Conservation (phyloP, 106 monocot species). For the Phalaenopsis aphrodite region DNA sequence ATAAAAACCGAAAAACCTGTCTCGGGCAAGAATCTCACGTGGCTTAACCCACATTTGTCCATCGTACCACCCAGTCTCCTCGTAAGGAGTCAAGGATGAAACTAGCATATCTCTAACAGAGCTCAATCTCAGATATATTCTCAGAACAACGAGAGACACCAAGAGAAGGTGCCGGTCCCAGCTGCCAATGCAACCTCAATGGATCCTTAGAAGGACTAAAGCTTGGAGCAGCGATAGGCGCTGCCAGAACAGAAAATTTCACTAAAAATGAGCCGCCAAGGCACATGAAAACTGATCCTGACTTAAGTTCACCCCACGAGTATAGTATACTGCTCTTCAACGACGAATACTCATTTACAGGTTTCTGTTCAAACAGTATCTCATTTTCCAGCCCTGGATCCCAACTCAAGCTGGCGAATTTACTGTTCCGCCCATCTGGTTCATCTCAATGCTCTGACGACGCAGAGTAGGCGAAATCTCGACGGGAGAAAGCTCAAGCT, state of each 20-base stretch:
- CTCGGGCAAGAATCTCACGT: slow-evolving; percentile 88
- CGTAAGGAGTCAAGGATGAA: slow-evolving; percentile 85
- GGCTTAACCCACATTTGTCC: slow-evolving; percentile 98
- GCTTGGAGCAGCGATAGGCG: slow-evolving; percentile 85
- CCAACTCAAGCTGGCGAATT: slow-evolving; percentile 47
- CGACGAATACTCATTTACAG: slow-evolving; percentile 85
- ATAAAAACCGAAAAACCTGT: slow-evolving; percentile 78
- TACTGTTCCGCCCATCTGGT: slow-evolving; percentile 28
- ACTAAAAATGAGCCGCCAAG: slow-evolving; percentile 62
- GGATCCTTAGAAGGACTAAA: slow-evolving; percentile 89
- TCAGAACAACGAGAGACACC: slow-evolving; percentile 61
- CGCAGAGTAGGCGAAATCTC: slow-evolving; percentile 10
- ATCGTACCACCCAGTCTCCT: slow-evolving; percentile 94
- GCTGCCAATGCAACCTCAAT: slow-evolving; percentile 60
- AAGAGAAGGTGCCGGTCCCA: slow-evolving; percentile 76
- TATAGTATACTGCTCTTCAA: slow-evolving; percentile 67
- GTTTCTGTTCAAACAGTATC: slow-evolving; percentile 87
- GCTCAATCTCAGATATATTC: slow-evolving; percentile 95
- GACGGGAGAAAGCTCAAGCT: background rate
- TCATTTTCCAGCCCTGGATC: slow-evolving; percentile 75
- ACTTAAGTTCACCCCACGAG: slow-evolving; percentile 78
- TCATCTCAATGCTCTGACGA: slow-evolving; percentile 56
- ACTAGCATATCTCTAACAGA: slow-evolving; percentile 84
- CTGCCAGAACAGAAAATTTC: slow-evolving; percentile 60
- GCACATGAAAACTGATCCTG: slow-evolving; percentile 63